Base-by-base conservation (phyloP, 1,139 yeast genomes). In the Diutina sp. region DNA sequence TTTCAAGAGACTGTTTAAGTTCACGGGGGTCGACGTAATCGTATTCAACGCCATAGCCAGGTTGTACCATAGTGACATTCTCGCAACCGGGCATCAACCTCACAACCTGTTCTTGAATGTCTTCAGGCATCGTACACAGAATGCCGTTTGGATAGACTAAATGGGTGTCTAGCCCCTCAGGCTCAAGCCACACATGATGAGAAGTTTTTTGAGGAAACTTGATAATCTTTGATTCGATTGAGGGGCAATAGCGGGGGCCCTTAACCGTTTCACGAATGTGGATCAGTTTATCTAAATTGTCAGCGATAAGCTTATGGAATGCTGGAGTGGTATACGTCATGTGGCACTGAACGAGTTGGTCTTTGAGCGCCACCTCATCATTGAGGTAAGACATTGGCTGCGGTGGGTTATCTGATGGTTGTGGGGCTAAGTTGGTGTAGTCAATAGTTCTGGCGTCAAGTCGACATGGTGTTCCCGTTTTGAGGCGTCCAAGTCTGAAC, bases 11-110 rank as follows among this genome's bases (percentile, higher is more conserved):
- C 55, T 77, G 78, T 57, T 78, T 77, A 57, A 95, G 75, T 65
- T 91, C 97, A 60, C 96, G 77, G 2, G 99, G 99, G 65, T 93
- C 97, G 30, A 95, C 85, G 67, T 89, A 93, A 67, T 95, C 99
- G 66, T 95, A 95, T 68, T 95, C 99, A 1, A 95, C 99, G 14
- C 99, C 99, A 66, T 95, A 95, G 0, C 98, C 99, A 0, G 98
- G 97, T 65, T 90, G 97, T 6, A 86, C 66, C 90, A 95, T 90
- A 21, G 72, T 75, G 0, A 87, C 97, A 63, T 89, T 84, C 64
- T 90, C 97, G 58, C 96, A 80, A 0, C 99, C 99, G 1, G 90
- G 88, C 63, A 95, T 88, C 72, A 90, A 72, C 58, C 76, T 75
- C 56, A 95, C 80, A 77, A 91, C 79, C 61, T 80, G 74, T 45